Evolutionary conservation across 2,329 filamentous ascomycete genomes (phyloP).

Genomic region (Domatiomyces catenatus): DNA sequence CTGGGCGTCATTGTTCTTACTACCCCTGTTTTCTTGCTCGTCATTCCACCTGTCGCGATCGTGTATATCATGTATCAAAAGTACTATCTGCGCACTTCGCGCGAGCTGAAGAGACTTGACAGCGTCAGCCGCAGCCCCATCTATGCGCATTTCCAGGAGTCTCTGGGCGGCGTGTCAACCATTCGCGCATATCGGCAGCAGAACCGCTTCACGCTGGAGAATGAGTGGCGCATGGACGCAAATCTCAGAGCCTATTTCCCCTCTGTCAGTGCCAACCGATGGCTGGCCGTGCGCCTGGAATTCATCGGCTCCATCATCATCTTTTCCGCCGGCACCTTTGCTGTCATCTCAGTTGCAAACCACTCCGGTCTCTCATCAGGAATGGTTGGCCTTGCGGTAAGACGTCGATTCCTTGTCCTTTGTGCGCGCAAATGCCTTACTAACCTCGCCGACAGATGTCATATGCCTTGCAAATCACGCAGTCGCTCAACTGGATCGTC

Average conservation of each 20-base stretch:
- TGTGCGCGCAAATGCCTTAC: background rate
- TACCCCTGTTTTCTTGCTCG: conserved; percentile 62
- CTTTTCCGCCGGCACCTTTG: conserved; percentile 64
- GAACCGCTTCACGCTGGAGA: conserved; percentile 73
- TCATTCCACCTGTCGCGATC: conserved; percentile 66
- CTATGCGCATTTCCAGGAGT: conserved; percentile 97
- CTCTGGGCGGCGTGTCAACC: conserved; percentile 80
- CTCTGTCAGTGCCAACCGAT: conserved; percentile 83
- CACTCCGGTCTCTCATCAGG: conserved; percentile 52
- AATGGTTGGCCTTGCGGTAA: conserved; percentile 59
- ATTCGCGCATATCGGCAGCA: conserved; percentile 91
- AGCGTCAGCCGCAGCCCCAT: conserved; percentile 92
- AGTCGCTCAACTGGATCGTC: conserved; percentile 97
- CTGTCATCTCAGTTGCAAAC: conserved; percentile 63
- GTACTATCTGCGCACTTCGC: conserved; percentile 90
- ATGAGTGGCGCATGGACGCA: conserved; percentile 92
- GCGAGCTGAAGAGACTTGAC: conserved; percentile 89
- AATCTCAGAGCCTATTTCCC: conserved; percentile 92
- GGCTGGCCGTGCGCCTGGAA: conserved; percentile 87
- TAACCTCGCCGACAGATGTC: conserved; percentile 46
- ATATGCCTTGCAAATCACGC: conserved; percentile 91
- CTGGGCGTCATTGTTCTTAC: conserved; percentile 68
- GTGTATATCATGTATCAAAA: conserved; percentile 89
- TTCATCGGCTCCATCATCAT: conserved; percentile 94
- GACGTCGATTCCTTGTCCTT: background rate